phyloP scores from a whole-genome alignment of 371 early-diverging fungal genomes.

The Neoconidiobolus thromboides region DNA sequence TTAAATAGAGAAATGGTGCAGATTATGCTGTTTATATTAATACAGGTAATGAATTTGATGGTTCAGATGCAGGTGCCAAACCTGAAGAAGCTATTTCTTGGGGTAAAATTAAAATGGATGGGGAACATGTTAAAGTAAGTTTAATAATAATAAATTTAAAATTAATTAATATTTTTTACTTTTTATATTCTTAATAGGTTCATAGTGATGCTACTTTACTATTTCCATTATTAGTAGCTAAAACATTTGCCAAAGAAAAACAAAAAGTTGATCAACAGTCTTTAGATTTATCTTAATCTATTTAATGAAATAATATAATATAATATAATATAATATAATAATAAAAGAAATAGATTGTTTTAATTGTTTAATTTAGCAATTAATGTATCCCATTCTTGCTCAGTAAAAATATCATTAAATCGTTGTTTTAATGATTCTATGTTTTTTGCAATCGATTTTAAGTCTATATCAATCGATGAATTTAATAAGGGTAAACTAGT shows the following conservation, averaged over 20 bases:
- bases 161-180: neutral
- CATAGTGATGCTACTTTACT: constrained; percentile 93
- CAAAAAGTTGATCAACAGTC: too few species aligned
- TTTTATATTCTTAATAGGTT: constrained; percentile 16
- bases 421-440: neutral
- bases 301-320: too few species aligned
- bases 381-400: neutral
- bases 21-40: constrained; percentile 98
- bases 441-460: neutral
- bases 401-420: neutral
- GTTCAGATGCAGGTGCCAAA: constrained; percentile 97
- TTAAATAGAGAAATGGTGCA: constrained; percentile 81
- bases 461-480: neutral
- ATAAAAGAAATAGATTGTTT: neutral
- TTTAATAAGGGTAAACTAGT: neutral
- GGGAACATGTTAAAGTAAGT: constrained; percentile 65
- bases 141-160: neutral
- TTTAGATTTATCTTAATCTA: too few species aligned
- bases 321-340: neutral
- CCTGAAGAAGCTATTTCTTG: constrained; percentile 99
- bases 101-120: constrained; percentile 93
- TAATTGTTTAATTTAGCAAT: neutral
- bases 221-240: constrained; percentile 88
- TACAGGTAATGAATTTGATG: constrained; percentile 98
- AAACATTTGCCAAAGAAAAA: constrained; percentile 64